A percentile compares a stretch with the other conserved stretches of the same genome.
Evolutionary conservation across 129 eudicot genomes (phyloP).

Genomic region (Gnaphalium uliginosum): DNA sequence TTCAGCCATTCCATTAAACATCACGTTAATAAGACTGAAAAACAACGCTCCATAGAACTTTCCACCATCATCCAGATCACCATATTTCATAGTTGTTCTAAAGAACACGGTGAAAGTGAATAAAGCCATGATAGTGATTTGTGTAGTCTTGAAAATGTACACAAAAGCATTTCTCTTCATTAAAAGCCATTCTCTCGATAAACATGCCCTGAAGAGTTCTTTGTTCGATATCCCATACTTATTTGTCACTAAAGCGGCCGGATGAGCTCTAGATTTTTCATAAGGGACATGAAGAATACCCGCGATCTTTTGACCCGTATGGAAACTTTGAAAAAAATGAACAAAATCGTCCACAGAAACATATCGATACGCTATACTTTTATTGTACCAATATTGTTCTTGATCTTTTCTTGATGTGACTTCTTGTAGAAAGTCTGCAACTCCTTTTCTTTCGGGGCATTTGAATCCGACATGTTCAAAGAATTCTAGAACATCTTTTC

Average conservation of each 20-base stretch:
- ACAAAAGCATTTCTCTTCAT: slow-evolving; percentile 77
- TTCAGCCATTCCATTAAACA: slow-evolving; percentile 89
- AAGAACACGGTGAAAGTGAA: slow-evolving; percentile 78
- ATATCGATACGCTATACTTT: slow-evolving; percentile 56
- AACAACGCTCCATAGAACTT: slow-evolving; percentile 82
- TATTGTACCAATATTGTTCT: slow-evolving; percentile 79
- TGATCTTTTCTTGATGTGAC: slow-evolving; percentile 84
- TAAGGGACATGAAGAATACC: slow-evolving; percentile 53
- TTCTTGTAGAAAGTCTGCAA: slow-evolving; percentile 79
- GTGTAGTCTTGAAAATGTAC: slow-evolving; percentile 77
- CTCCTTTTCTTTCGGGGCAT: slow-evolving; percentile 89
- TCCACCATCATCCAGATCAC: slow-evolving; percentile 57
- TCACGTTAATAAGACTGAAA: slow-evolving; percentile 69
- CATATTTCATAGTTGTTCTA: slow-evolving; percentile 65
- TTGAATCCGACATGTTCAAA: slow-evolving; percentile 69
- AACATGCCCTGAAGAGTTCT: slow-evolving; percentile 71
- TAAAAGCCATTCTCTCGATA: slow-evolving; percentile 81
- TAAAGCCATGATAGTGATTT: slow-evolving; percentile 77
- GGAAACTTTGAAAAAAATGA: slow-evolving; percentile 50
- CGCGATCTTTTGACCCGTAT: slow-evolving; percentile 46
- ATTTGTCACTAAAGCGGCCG: slow-evolving; percentile 72
- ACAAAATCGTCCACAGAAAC: slow-evolving; percentile 67
- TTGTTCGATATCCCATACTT: slow-evolving; percentile 74
- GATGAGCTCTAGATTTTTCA: slow-evolving; percentile 66
- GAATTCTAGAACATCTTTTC: slow-evolving; percentile 65